Evolutionary conservation across 805 yeast genomes (phyloP).

Genomic region (Alloascoidea africana): DNA sequence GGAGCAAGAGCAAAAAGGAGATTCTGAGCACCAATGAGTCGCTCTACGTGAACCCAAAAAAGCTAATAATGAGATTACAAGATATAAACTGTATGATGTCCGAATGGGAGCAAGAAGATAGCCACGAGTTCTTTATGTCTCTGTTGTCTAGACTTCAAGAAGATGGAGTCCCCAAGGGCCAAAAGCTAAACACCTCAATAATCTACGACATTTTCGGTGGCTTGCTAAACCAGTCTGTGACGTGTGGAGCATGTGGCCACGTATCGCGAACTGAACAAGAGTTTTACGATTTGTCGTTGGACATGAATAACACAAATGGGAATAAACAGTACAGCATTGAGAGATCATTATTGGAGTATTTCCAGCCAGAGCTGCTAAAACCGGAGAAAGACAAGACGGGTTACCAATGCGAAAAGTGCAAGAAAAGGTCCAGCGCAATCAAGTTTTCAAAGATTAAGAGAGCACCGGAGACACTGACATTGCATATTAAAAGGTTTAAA

Average conservation of each 20-base stretch:
- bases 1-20: too few species aligned
- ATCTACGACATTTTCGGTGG: constrained; percentile 95
- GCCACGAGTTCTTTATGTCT: constrained; percentile 95
- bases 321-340: constrained; percentile 51
- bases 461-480: constrained; percentile 77
- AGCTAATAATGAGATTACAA: constrained; percentile 50
- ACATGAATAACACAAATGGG: constrained; percentile 46
- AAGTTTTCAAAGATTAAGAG: constrained; percentile 61
- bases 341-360: constrained; percentile 65
- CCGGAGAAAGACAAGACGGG: constrained; percentile 60
- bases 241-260: constrained; percentile 71
- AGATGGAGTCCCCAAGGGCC: constrained; percentile 85
- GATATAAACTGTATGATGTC: constrained; percentile 94
- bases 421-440: constrained; percentile 57
- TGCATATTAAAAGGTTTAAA: constrained; percentile 85
- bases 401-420: constrained; percentile 80
- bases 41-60: constrained; percentile 58
- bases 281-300: constrained; percentile 81
- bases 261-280: constrained; percentile 84
- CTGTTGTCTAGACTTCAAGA: constrained; percentile 78
- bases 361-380: constrained; percentile 65
- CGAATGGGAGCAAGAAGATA: constrained; percentile 95
- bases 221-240: constrained; percentile 64
- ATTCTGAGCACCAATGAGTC: constrained; percentile 15
- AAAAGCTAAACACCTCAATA: constrained; percentile 63